phyloP scores from a whole-genome alignment of 192 early-diverging fungal genomes.

The Coemansia sp. region DNA sequence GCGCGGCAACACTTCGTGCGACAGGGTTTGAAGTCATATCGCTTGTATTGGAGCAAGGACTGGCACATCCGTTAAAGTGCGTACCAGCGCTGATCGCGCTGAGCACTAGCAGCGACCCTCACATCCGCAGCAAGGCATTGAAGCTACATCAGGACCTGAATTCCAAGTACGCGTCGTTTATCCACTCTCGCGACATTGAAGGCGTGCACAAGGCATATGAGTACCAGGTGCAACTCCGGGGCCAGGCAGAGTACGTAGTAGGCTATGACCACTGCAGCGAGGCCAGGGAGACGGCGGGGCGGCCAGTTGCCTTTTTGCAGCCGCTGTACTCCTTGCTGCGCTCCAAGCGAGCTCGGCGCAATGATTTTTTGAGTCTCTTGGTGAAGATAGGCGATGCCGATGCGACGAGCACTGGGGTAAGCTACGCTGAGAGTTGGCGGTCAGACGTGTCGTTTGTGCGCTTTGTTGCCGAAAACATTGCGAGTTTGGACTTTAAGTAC shows the following conservation, averaged over 20 bases:
- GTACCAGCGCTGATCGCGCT: conserved; percentile 88
- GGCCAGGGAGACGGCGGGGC: conserved; percentile 28
- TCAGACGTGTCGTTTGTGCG: conserved; percentile 63
- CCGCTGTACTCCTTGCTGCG: conserved; percentile 72
- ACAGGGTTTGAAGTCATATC: conserved; percentile 80
- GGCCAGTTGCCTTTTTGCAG: conserved; percentile 62
- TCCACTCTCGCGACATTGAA: conserved; percentile 81
- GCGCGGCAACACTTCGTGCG: conserved; percentile 61
- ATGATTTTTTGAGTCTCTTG: conserved; percentile 70
- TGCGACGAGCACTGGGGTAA: conserved; percentile 7
- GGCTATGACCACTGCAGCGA: conserved; percentile 46
- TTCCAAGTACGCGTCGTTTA: conserved; percentile 87
- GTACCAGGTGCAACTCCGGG: conserved; percentile 64
- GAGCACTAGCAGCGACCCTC: conserved; percentile 67
- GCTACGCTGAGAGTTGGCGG: conserved; percentile 14
- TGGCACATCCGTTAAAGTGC: conserved; percentile 91
- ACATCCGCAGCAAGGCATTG: conserved; percentile 70
- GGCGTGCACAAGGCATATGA: conserved; percentile 73
- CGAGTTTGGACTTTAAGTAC: conserved; percentile 77
- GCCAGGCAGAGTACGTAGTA: conserved; percentile 27
- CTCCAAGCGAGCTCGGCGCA: conserved; percentile 67
- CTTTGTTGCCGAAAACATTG: conserved; percentile 85
- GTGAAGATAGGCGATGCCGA: conserved; percentile 75
- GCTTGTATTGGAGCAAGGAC: conserved; percentile 85
- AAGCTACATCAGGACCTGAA: conserved; percentile 74